Evolutionary conservation across 192 early-diverging fungal species (phyloP).

Genomic region (Coemansia erecta): DNA sequence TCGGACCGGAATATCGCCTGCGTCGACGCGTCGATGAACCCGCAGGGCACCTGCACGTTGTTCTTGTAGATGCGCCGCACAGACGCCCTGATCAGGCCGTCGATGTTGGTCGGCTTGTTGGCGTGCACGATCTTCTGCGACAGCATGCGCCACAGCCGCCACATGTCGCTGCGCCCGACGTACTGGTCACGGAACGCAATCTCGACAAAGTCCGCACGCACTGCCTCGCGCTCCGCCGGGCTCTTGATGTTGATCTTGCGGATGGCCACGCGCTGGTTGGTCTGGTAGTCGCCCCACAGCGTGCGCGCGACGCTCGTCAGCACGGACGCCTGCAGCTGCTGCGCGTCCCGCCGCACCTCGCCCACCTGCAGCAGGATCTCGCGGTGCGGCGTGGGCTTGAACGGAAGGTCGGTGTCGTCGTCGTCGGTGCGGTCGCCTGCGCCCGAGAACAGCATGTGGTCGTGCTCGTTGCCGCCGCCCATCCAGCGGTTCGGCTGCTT

Average conservation of each 20-base stretch:
- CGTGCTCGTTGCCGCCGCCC: not conserved
- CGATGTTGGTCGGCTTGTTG: slow-evolving; percentile 70
- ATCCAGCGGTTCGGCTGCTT: slow-evolving; percentile 1
- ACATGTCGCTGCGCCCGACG: slow-evolving; percentile 91
- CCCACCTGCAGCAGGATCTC: slow-evolving; percentile 45
- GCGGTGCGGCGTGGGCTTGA: slow-evolving; percentile 23
- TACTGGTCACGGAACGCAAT: slow-evolving; percentile 88
- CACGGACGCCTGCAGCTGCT: slow-evolving; percentile 40
- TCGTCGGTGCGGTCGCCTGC: slow-evolving; percentile 6
- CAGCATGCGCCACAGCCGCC: slow-evolving; percentile 74
- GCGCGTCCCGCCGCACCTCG: slow-evolving; percentile 41
- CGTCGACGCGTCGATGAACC: slow-evolving; percentile 76
- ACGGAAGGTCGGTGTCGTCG: slow-evolving; percentile 10
- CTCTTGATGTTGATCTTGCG: slow-evolving; percentile 62
- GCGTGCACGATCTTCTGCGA: slow-evolving; percentile 69
- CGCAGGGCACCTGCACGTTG: slow-evolving; percentile 63
- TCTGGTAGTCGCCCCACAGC: slow-evolving; percentile 41
- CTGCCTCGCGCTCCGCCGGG: slow-evolving; percentile 41
- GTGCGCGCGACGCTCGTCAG: slow-evolving; percentile 27
- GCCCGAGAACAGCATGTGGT: not conserved
- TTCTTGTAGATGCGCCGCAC: slow-evolving; percentile 81
- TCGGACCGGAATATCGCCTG: slow-evolving; percentile 89
- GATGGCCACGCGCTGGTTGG: slow-evolving; percentile 35
- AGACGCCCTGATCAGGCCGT: slow-evolving; percentile 70
- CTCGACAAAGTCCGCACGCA: slow-evolving; percentile 80